Percentiles rank a stretch among this genome's conserved stretches.
Evolutionary conservation across 495 filamentous ascomycete species (phyloP).

Genomic region (Annulohypoxylon maeteangense): DNA sequence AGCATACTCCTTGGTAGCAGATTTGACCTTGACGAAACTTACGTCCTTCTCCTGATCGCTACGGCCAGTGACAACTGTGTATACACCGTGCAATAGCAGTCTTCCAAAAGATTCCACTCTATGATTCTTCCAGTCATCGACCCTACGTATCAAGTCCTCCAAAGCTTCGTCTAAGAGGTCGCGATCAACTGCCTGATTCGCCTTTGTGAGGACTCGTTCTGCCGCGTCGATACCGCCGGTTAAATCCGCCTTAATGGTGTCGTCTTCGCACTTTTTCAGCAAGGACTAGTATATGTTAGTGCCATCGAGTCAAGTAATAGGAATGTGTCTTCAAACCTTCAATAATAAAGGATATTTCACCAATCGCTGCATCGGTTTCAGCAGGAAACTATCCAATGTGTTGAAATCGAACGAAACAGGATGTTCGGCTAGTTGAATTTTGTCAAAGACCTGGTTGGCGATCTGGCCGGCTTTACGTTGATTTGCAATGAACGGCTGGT

Average conservation of each 20-base stretch:
- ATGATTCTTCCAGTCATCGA: constrained; percentile 98
- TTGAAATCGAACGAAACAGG: constrained; percentile 68
- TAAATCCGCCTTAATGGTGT: constrained; percentile 74
- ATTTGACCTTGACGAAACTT: constrained; percentile 48
- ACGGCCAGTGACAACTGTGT: constrained; percentile 89
- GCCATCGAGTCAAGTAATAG: background rate
- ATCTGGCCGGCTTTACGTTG: constrained; percentile 75
- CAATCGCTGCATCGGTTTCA: constrained; percentile 96
- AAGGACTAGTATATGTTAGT: constrained; percentile 70
- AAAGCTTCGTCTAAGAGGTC: constrained; percentile 83
- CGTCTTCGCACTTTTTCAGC: constrained; percentile 80
- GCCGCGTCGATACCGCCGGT: constrained; percentile 77
- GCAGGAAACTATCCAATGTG: constrained; percentile 84
- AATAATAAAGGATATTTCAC: constrained; percentile 94
- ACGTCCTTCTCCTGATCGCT: constrained; percentile 89
- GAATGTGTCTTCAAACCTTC: constrained; percentile 65
- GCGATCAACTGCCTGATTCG: constrained; percentile 89
- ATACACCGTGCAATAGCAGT: constrained; percentile 88
- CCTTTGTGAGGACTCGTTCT: constrained; percentile 77
- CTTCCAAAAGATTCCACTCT: constrained; percentile 90
- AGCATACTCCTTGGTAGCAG: constrained; percentile 15
- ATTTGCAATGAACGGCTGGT: constrained; percentile 97
- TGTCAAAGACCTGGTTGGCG: constrained; percentile 70
- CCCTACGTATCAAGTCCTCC: constrained; percentile 80
- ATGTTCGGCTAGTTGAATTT: constrained; percentile 63